Evolutionary conservation across 208 protist species (phyloP).

Genomic region (Acanthamoeba culbertsoni): DNA sequence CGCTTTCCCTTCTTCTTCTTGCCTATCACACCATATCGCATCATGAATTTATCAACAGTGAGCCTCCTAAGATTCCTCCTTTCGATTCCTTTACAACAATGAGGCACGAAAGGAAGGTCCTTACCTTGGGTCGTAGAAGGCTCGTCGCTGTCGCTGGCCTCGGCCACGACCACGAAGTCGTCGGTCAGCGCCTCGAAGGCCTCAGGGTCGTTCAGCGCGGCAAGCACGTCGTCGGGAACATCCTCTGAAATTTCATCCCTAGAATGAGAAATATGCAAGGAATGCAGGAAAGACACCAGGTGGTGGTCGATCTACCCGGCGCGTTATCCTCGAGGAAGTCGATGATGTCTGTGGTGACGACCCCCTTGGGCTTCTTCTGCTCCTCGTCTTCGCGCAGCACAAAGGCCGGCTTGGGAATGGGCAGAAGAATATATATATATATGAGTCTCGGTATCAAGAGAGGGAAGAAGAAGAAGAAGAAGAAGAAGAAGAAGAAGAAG

Average conservation of each 20-base stretch:
- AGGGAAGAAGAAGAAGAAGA: not conserved
- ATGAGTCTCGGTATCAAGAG: no score
- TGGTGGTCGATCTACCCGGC: not conserved
- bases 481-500: not conserved
- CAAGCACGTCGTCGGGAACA: not conserved
- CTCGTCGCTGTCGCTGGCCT: not conserved
- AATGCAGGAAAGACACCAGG: not conserved
- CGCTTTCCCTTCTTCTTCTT: not conserved
- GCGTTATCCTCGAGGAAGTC: not conserved
- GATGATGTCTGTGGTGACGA: not conserved
- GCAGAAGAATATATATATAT: no score
- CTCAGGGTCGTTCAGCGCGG: constrained; percentile 14
- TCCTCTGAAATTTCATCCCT: not conserved
- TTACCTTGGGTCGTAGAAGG: no score
- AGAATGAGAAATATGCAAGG: not conserved
- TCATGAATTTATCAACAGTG: no score
- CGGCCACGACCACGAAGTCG: constrained; percentile 19
- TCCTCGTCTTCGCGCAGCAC: constrained; percentile 21
- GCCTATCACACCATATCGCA: no score
- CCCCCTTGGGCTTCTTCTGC: not conserved
- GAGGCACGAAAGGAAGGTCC: no score
- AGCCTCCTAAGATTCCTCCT: no score
- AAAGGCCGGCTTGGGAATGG: not conserved
- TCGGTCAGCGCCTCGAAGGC: constrained; percentile 32
- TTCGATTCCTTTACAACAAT: no score